Conservation (phyloP, 768 basidiomycete species). For the Calocera viscosa region DNA sequence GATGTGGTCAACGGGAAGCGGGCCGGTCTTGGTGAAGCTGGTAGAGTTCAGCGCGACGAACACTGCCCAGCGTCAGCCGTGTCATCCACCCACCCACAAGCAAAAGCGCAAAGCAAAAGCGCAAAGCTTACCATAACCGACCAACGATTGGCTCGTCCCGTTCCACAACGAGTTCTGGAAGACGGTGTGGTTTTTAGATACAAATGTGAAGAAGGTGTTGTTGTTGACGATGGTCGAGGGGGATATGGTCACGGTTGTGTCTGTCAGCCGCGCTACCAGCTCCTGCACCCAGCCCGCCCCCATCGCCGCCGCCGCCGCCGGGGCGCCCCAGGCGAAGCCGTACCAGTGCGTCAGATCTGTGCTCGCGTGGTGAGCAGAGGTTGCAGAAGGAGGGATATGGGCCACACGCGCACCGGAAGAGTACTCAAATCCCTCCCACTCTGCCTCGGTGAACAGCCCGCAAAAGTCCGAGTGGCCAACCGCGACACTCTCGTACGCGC, state of each 20-base stretch:
- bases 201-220: slow-evolving; percentile 21
- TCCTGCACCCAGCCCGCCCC: slow-evolving; percentile 27
- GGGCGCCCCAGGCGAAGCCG: slow-evolving; percentile 24
- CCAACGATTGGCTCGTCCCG: slow-evolving; percentile 1
- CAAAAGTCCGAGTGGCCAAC: slow-evolving; percentile 27
- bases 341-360: slow-evolving; percentile 11
- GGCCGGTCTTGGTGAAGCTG: slow-evolving; percentile 52
- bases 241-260: slow-evolving; percentile 18
- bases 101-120: no score
- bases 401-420: slow-evolving; percentile 7
- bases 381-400: slow-evolving; percentile 17
- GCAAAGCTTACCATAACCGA: neutral
- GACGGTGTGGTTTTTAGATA: no score
- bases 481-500: slow-evolving; percentile 27
- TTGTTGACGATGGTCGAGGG: slow-evolving; percentile 25
- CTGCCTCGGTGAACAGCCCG: slow-evolving; percentile 27
- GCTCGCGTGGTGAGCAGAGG: neutral
- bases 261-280: slow-evolving; percentile 24
- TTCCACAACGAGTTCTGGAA: slow-evolving; percentile 27
- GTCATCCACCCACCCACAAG: no score
- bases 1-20: slow-evolving; percentile 63
- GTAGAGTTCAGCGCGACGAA: slow-evolving; percentile 77
- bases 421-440: slow-evolving; percentile 24
- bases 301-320: slow-evolving; percentile 25
- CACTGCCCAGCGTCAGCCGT: slow-evolving; percentile 36